Base-by-base conservation (phyloP, 2,329 filamentous ascomycete genomes). In the Achaetomium macrosporum region DNA sequence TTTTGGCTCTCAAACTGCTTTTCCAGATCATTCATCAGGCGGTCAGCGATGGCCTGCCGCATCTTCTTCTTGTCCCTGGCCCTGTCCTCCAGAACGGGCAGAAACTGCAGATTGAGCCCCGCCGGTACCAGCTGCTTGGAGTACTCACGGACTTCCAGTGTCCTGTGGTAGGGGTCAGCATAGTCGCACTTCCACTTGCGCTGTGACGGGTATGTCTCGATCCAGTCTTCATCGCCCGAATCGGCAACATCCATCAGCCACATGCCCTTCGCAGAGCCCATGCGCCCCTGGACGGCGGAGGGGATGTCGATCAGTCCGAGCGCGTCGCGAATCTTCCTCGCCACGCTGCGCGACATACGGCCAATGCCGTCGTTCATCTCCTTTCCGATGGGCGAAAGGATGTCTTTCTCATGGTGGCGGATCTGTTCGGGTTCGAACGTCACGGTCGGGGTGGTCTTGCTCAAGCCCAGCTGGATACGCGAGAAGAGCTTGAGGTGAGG, bases 181-280 rank as follows among this genome's bases (percentile, higher is more conserved):
- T 74, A 74, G 33, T 78, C 72, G 25, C 75, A 77, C 0, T 73
- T 54, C 74, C 87, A 90, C 61, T 92, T 92, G 1, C 76, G 68
- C 55, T 92, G 88, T 0, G 84, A 89, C 0, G 72, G 74, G 51
- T 75, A 82, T 0, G 85, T 80, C 51, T 84, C 76, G 40, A 90
- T 87, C 85, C 84, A 88, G 15, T 82, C 68, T 0, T 71, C 63
- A 1, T 75, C 69, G 1, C 69, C 68, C 0, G 66, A 66, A 25
- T 78, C 74, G 0, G 71, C 62, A 0, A 73, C 71, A 58, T 85
- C 82, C 5, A 85, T 67, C 43, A 85, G 75, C 87, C 87, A 91
- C 58, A 91, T 73, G 0, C 88, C 88, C 65, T 92, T 92, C 0
- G 85, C 85, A 16, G 84, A 81, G 10, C 82, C 85, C 35, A 91